A percentile compares a stretch with the other conserved stretches of the same genome.
Conservation (phyloP, 805 yeast species). For the Saturnispora kantuleensis region DNA sequence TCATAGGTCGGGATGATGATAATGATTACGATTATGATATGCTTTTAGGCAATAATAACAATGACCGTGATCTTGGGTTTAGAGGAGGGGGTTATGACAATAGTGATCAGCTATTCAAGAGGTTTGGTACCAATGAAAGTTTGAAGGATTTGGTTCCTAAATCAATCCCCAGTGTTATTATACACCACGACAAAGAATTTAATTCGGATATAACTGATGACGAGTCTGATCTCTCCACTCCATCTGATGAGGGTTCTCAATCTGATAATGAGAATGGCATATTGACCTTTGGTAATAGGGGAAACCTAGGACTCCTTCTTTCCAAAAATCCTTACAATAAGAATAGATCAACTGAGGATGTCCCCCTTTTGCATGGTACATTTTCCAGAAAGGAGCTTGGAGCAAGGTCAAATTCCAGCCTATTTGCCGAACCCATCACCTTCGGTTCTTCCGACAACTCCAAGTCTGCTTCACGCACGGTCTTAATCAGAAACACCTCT, state of each 20-base stretch:
- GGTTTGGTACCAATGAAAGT: constrained; percentile 7
- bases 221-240: neutral
- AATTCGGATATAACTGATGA: constrained; percentile 3
- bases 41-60: neutral
- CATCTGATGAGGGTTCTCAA: neutral
- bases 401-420: constrained; percentile 9
- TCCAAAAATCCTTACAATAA: neutral
- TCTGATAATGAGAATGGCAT: constrained; percentile 9
- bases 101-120: constrained; percentile 2
- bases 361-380: constrained; percentile 14
- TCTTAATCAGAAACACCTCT: too few species aligned
- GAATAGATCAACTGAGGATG: constrained; percentile 1
- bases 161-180: neutral
- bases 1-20: neutral
- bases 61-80: neutral
- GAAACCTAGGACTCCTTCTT: neutral
- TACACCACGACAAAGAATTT: neutral
- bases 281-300: constrained; percentile 10
- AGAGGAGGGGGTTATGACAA: neutral
- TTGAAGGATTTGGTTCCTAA: constrained; percentile 7
- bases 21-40: neutral
- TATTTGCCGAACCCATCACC: neutral
- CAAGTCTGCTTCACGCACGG: too few species aligned
- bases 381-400: constrained; percentile 9
- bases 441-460: too few species aligned